These are phyloP conservation scores for Smallanthus sonchifolius DNA, from an alignment of 129 eudicot species.

Conservation along the genomic window DNA sequence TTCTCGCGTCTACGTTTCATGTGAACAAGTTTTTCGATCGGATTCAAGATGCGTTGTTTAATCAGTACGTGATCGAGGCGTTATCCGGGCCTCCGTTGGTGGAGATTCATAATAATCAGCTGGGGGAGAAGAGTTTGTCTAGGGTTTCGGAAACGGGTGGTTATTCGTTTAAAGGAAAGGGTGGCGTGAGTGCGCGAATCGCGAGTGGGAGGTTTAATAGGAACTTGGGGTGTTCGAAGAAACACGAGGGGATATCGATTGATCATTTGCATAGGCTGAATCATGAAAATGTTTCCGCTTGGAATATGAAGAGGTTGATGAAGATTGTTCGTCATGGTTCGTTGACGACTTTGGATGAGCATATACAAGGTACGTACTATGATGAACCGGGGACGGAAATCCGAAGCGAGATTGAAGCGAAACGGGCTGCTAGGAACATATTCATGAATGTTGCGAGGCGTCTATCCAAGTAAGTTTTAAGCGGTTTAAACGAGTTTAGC, in stretches of 20 bases:
- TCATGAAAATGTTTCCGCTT: slow-evolving; percentile 36
- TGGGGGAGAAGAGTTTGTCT: slow-evolving; percentile 29
- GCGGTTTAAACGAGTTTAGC: too few relatives aligned
- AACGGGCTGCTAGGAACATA: slow-evolving; percentile 42
- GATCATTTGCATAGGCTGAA: slow-evolving; percentile 42
- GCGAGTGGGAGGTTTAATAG: slow-evolving; percentile 20
- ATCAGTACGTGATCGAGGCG: slow-evolving; percentile 38
- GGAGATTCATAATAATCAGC: slow-evolving; percentile 30
- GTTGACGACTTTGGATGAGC: slow-evolving; percentile 34
- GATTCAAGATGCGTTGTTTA: slow-evolving; percentile 34
- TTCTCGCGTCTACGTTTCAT: slow-evolving; percentile 35
- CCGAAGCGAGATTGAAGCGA: slow-evolving; percentile 34
- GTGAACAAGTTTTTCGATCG: slow-evolving; percentile 38
- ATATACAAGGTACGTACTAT: slow-evolving; percentile 12
- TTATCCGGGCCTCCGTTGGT: slow-evolving; percentile 35
- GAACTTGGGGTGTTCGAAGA: slow-evolving; percentile 14
- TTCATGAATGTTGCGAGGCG: slow-evolving; percentile 35
- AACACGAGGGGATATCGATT: slow-evolving; percentile 30
- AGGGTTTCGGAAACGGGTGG: slow-evolving; percentile 8
- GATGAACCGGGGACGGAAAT: slow-evolving; percentile 34
- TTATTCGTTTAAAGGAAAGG: slow-evolving; percentile 26
- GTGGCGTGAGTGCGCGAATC: not conserved
- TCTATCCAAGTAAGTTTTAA: slow-evolving; percentile 28
- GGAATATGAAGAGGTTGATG: slow-evolving; percentile 44
- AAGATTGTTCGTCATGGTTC: slow-evolving; percentile 31